Conservation (phyloP, 352 stramenopile genomes). For the Globisporangium uncinulatum region DNA sequence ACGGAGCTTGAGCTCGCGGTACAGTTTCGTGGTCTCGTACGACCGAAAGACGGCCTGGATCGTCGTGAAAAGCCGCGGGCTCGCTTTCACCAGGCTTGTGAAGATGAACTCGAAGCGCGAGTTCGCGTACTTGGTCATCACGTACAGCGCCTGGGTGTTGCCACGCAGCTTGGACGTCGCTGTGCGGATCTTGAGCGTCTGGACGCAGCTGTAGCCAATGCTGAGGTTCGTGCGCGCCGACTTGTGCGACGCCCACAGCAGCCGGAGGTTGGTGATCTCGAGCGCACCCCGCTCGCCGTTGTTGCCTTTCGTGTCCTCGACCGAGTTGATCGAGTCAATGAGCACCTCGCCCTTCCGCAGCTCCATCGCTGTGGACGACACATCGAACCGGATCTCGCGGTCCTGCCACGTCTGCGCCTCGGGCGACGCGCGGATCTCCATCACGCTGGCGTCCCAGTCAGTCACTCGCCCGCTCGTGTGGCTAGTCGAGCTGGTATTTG, state of each 20-base stretch:
- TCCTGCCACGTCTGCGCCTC: slow-evolving; percentile 85
- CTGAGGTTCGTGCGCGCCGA: slow-evolving; percentile 80
- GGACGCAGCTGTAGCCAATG: slow-evolving; percentile 81
- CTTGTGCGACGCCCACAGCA: slow-evolving; percentile 90
- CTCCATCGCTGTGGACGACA: slow-evolving; percentile 47
- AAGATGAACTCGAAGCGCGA: slow-evolving; percentile 93
- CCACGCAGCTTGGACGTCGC: slow-evolving; percentile 88
- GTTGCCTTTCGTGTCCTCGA: slow-evolving; percentile 94
- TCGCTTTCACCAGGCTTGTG: slow-evolving; percentile 90
- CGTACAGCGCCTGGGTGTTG: slow-evolving; percentile 88
- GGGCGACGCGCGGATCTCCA: slow-evolving; percentile 51
- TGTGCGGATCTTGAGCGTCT: slow-evolving; percentile 87
- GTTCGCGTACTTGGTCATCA: slow-evolving; percentile 88
- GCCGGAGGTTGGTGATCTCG: slow-evolving; percentile 89
- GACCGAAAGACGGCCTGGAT: slow-evolving; percentile 90
- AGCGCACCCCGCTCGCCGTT: slow-evolving; percentile 88
- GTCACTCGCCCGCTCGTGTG: no score
- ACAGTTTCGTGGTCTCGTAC: slow-evolving; percentile 91
- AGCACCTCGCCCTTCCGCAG: slow-evolving; percentile 75
- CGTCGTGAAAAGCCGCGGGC: slow-evolving; percentile 89
- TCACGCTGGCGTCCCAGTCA: slow-evolving; percentile 1
- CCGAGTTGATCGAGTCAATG: slow-evolving; percentile 91
- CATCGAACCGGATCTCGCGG: slow-evolving; percentile 89
- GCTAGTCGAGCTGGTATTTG: no score
- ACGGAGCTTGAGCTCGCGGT: slow-evolving; percentile 90